phyloP scores from a whole-genome alignment of 805 yeast species.

The Starmerella sirachaensis region DNA sequence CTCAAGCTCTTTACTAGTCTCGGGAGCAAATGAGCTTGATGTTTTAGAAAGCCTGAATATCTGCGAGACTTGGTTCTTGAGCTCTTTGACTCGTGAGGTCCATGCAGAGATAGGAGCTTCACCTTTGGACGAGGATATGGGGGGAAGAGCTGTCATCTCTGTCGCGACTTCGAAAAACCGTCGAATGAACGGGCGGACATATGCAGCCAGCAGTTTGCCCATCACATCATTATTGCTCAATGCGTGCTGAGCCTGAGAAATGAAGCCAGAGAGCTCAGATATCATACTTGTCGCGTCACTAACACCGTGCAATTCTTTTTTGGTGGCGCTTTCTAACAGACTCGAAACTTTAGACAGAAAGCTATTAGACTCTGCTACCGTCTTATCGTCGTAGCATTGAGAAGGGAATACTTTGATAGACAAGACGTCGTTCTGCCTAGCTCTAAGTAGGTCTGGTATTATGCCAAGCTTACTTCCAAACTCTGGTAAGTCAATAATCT shows the following conservation, averaged over 20 bases:
- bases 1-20: not conserved
- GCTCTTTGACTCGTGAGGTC: not conserved
- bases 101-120: not conserved
- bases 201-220: slow-evolving; percentile 10
- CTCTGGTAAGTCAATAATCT: slow-evolving; percentile 14
- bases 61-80: not conserved
- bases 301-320: too few relatives aligned
- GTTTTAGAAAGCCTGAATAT: not conserved
- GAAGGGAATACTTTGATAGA: slow-evolving; percentile 12
- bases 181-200: slow-evolving; percentile 6
- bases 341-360: too few relatives aligned
- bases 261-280: slow-evolving; percentile 4
- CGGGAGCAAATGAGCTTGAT: not conserved
- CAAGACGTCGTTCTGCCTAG: too few relatives aligned
- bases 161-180: slow-evolving; percentile 1
- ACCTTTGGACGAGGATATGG: not conserved
- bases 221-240: slow-evolving; percentile 9
- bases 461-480: too few relatives aligned
- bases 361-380: too few relatives aligned
- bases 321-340: too few relatives aligned
- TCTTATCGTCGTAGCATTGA: slow-evolving; percentile 15
- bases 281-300: too few relatives aligned
- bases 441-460: too few relatives aligned
- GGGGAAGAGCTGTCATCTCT: not conserved
- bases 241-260: slow-evolving; percentile 11